Base-by-base conservation (phyloP, 2,329 filamentous ascomycete genomes). In the Dactylellina haptotyla region DNA sequence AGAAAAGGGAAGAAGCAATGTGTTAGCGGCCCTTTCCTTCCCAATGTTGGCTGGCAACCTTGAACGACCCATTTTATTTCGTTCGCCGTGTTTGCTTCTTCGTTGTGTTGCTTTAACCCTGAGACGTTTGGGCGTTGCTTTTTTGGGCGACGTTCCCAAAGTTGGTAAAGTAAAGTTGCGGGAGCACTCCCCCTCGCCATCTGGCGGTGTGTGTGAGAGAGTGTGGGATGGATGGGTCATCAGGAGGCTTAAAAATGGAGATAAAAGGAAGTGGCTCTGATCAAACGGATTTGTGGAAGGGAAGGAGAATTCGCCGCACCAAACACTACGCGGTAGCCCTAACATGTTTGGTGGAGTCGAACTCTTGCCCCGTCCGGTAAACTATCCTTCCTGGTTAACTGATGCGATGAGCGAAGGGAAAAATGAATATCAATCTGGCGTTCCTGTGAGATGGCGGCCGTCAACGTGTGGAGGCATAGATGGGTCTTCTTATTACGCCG, bases 201-300 rank as follows among this genome's bases (percentile, higher is more conserved):
- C 57, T 62, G 66, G 46, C 18, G 28, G 59, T 64, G 59, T 28
- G 25, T 30, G 58, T 20, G 16, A n/a, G 43, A 58, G 14, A 23
- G 50, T 16, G 50, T 57, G 39, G 46, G 54, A 34, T 50, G 62
- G 62, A 50, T 53, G 62, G 59, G 16, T 30, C 63, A 67, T 59
- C 63, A 72, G 53, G 66, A 72, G 66, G 66, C 66, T 72, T 72
- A 72, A 72, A 70, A 70, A 48, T 56, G 39, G 51, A 48, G 41
- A 51, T 28, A 57, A 57, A 70, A n/a, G n/a, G n/a, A n/a, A 41
- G 64, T 67, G 23, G 51, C 57, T 16, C 41, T 57, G 63, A 70
- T 70, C 14, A 62, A 57, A 43, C 26, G 34, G 32, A 56, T 34
- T 30, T 16, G 14, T 43, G 43, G 39, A n/a, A 28, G 32, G n/a